Conservation (phyloP, 768 basidiomycete genomes). For the Russula ochroleuca region DNA sequence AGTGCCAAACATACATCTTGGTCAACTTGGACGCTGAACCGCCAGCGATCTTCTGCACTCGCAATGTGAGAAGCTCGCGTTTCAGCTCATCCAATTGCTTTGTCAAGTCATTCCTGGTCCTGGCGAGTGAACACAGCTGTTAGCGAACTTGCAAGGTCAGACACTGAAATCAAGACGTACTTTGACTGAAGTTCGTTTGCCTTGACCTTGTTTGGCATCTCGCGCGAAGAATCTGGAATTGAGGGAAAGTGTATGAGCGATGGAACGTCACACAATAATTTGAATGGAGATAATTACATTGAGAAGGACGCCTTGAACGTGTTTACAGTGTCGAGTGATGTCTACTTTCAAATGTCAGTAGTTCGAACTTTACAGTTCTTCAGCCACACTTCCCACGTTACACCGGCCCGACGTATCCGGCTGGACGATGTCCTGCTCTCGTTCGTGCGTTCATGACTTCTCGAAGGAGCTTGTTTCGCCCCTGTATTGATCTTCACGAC, state of each 20-base stretch:
- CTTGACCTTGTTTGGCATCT: conserved; percentile 90
- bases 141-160: not conserved
- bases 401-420: conserved; percentile 10
- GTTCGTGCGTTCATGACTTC: conserved; percentile 10
- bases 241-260: not conserved
- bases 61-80: conserved; percentile 86
- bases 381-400: conserved; percentile 40
- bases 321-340: conserved; percentile 31
- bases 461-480: conserved; percentile 60
- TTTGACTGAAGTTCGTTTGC: conserved; percentile 96
- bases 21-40: conserved; percentile 94
- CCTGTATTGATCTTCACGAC: conserved; percentile 95
- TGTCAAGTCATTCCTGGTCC: conserved; percentile 94
- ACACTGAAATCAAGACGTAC: conserved; percentile 43
- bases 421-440: too few relatives aligned
- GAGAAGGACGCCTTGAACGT: conserved; percentile 33
- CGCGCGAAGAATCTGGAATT: conserved; percentile 33
- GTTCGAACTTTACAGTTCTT: conserved; percentile 41
- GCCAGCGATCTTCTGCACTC: conserved; percentile 97
- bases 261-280: not conserved
- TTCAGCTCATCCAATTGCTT: conserved; percentile 94
- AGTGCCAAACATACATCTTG: conserved; percentile 75
- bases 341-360: conserved; percentile 34
- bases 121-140: conserved; percentile 32
- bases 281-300: conserved; percentile 34